Evolutionary conservation across 306 rosid genomes (phyloP).

Genomic region (Cucurbita pepo): DNA sequence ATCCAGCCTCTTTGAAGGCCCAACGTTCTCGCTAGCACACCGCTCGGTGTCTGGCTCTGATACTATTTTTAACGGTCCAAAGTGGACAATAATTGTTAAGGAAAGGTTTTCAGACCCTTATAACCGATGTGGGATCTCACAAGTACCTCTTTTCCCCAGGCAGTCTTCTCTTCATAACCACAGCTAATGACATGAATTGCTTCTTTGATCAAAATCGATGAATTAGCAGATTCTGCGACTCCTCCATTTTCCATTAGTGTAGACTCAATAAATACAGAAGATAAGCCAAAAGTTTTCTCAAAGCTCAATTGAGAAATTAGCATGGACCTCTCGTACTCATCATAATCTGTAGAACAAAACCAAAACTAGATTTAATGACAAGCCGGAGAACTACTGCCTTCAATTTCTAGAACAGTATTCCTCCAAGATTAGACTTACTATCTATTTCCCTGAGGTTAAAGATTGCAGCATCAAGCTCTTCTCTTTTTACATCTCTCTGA

Average conservation of each 20-base stretch:
- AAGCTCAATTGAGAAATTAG: conserved; percentile 88
- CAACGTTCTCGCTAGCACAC: too few species aligned
- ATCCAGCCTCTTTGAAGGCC: too few species aligned
- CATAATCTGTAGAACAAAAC: conserved; percentile 50
- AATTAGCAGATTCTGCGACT: conserved; percentile 61
- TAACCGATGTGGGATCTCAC: too few species aligned
- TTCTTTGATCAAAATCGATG: conserved; percentile 74
- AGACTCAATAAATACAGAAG: conserved; percentile 87
- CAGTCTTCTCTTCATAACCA: conserved; percentile 93
- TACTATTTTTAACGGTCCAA: too few species aligned
- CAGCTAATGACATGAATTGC: conserved; percentile 97
- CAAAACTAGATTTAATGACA: not conserved
- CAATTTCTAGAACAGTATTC: not conserved
- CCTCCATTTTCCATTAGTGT: conserved; percentile 96
- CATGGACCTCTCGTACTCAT: conserved; percentile 93
- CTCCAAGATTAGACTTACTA: conserved; percentile 30
- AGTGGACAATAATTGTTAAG: too few species aligned
- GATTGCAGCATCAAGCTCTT: conserved; percentile 94
- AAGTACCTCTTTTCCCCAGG: conserved; percentile 91
- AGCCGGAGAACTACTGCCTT: not conserved
- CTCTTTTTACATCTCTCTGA: conserved; percentile 69
- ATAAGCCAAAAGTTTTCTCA: conserved; percentile 92
- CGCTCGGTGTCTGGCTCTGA: too few species aligned
- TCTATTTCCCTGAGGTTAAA: conserved; percentile 86
- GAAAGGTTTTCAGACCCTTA: too few species aligned